A percentile compares a stretch with the other conserved stretches of the same genome.
phyloP scores from a whole-genome alignment of 106 monocot genomes.

The Dioscorea zingiberensis region DNA sequence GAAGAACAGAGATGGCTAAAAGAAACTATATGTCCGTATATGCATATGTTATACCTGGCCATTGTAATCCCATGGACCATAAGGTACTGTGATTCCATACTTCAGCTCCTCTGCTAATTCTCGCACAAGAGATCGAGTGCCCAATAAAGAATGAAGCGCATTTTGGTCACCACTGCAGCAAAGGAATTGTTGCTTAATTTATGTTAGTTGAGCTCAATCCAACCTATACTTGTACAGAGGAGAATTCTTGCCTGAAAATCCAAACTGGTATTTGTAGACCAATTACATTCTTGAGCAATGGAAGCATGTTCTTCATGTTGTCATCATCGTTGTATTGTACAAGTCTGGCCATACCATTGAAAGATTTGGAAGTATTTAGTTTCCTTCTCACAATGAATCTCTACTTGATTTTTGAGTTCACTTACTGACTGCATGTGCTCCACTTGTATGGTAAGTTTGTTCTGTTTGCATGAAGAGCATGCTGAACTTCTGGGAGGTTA shows the following conservation, averaged over 20 bases:
- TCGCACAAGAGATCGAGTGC: slow-evolving; percentile 46
- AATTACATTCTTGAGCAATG: slow-evolving; percentile 48
- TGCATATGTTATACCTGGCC: slow-evolving; percentile 15
- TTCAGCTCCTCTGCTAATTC: slow-evolving; percentile 16
- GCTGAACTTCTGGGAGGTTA: slow-evolving; percentile 87
- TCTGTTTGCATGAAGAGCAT: slow-evolving; percentile 92
- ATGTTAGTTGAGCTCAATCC: not conserved
- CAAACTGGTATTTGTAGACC: slow-evolving; percentile 50
- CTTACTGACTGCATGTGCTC: slow-evolving; percentile 92
- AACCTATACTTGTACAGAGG: not conserved
- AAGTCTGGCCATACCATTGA: slow-evolving; percentile 20
- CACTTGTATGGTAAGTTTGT: slow-evolving; percentile 70
- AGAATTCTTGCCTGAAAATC: slow-evolving; percentile 61
- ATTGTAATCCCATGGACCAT: too few relatives aligned
- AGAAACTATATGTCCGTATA: not conserved
- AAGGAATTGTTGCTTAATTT: not conserved
- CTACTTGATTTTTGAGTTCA: not conserved
- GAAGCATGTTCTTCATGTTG: slow-evolving; percentile 56
- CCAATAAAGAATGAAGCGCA: too few relatives aligned
- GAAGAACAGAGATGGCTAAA: too few relatives aligned
- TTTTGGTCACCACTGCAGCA: slow-evolving; percentile 47
- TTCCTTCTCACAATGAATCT: too few relatives aligned
- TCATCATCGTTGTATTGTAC: slow-evolving; percentile 54
- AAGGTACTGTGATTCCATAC: too few relatives aligned
- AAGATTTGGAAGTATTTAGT: not conserved